A percentile compares a stretch with the other conserved stretches of the same genome.
These are phyloP conservation scores for Podospora pseudoanserina DNA, from an alignment of 495 filamentous ascomycete genomes.

Conservation along the genomic window DNA sequence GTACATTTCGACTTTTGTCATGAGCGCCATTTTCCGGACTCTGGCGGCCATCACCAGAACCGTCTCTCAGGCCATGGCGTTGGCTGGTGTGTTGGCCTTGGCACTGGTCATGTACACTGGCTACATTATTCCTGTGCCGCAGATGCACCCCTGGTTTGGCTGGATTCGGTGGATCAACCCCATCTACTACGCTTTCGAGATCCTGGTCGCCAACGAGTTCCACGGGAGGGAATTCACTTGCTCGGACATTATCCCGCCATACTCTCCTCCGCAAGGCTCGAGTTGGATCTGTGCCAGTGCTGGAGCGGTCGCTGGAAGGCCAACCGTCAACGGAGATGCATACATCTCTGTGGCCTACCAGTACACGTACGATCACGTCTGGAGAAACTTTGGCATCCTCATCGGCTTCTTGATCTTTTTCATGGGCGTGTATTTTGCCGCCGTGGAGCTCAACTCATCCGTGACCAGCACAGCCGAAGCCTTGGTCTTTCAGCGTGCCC, in stretches of 20 bases:
- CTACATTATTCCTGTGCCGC: constrained; percentile 66
- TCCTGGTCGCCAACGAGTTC: constrained; percentile 68
- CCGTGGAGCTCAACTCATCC: constrained; percentile 49
- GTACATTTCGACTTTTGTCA: constrained; percentile 53
- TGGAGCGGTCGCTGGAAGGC: constrained; percentile 49
- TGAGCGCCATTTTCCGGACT: constrained; percentile 60
- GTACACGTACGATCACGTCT: constrained; percentile 63
- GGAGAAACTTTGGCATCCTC: constrained; percentile 77
- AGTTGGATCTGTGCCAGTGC: constrained; percentile 53
- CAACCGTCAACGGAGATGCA: constrained; percentile 54
- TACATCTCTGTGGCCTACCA: constrained; percentile 57
- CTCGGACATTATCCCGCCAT: constrained; percentile 43
- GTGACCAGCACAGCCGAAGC: constrained; percentile 29
- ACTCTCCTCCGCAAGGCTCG: constrained; percentile 29
- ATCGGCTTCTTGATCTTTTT: constrained; percentile 67
- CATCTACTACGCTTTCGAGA: constrained; percentile 73
- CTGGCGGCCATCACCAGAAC: constrained; percentile 68
- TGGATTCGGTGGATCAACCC: constrained; percentile 84
- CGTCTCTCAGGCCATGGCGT: constrained; percentile 67
- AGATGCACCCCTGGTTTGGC: constrained; percentile 77
- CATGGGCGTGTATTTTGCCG: constrained; percentile 62
- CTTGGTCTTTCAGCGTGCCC: constrained; percentile 32
- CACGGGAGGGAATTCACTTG: constrained; percentile 48
- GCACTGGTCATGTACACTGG: constrained; percentile 76
- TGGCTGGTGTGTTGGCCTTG: constrained; percentile 66